Evolutionary conservation across 495 filamentous ascomycete species (phyloP).

Genomic region (Saxophila tyrrhenica): DNA sequence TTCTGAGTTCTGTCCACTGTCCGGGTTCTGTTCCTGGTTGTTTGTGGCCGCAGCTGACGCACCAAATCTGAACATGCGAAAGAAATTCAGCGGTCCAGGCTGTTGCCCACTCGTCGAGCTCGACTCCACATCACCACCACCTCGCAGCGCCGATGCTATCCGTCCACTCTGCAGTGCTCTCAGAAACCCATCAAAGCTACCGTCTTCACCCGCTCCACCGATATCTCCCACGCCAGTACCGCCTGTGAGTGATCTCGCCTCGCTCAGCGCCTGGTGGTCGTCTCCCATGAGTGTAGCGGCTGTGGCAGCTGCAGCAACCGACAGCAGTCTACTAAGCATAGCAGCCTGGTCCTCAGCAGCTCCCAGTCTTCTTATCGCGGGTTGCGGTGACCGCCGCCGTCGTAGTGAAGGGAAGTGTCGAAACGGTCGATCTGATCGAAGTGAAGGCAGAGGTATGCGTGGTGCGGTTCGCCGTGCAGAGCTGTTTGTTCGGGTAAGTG

Average conservation of each 20-base stretch:
- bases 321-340: slow-evolving; percentile 34
- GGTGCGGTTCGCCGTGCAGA: slow-evolving; percentile 9
- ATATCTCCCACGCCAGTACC: slow-evolving; percentile 12
- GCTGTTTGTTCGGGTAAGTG: slow-evolving; percentile 6
- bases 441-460: slow-evolving; percentile 10
- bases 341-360: slow-evolving; percentile 33
- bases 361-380: slow-evolving; percentile 11
- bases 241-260: slow-evolving; percentile 26
- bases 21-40: background rate
- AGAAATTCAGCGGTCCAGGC: slow-evolving; percentile 34
- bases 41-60: slow-evolving; percentile 13
- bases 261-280: slow-evolving; percentile 29
- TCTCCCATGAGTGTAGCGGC: slow-evolving; percentile 36
- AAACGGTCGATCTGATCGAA: slow-evolving; percentile 26
- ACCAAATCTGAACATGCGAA: slow-evolving; percentile 38
- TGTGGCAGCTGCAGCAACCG: slow-evolving; percentile 36
- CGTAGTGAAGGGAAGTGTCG: slow-evolving; percentile 30
- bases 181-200: slow-evolving; percentile 36
- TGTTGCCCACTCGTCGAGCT: slow-evolving; percentile 16
- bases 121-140: slow-evolving; percentile 22
- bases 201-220: slow-evolving; percentile 30
- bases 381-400: slow-evolving; percentile 28
- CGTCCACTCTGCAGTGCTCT: slow-evolving; percentile 34
- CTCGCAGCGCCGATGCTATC: slow-evolving; percentile 33
- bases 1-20: slow-evolving; percentile 1